These are phyloP conservation scores for Paramarasmius palmivorus DNA, from an alignment of 1,284 basidiomycete species.

Conservation along the genomic window DNA sequence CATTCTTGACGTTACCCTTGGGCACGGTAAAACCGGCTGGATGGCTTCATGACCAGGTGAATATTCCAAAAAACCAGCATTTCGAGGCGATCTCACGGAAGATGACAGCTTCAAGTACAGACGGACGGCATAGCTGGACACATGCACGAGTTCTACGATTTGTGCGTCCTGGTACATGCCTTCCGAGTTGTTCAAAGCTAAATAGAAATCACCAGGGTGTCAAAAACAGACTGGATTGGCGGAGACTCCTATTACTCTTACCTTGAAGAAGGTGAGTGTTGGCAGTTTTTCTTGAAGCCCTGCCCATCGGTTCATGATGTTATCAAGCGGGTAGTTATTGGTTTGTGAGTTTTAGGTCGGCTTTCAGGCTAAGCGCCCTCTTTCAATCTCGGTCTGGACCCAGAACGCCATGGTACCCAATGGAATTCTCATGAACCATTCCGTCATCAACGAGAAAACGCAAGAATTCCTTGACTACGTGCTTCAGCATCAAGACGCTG, in stretches of 20 bases:
- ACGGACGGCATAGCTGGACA: conserved; percentile 55
- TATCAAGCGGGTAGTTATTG: conserved; percentile 56
- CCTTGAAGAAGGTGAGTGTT: conserved; percentile 33
- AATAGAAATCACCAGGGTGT: conserved; percentile 41
- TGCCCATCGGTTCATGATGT: background rate
- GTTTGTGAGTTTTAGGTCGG: conserved; percentile 44
- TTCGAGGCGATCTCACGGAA: background rate
- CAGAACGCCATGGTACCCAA: conserved; percentile 57
- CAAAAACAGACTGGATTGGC: conserved; percentile 55
- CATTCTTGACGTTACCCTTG: conserved; percentile 48
- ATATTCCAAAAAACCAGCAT: conserved; percentile 1
- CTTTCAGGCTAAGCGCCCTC: background rate
- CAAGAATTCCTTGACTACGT: conserved; percentile 54
- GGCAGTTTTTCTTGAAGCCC: background rate
- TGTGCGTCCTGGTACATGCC: conserved; percentile 32
- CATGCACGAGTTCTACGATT: conserved; percentile 57
- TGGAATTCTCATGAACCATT: conserved; percentile 43
- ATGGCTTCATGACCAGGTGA: conserved; percentile 57
- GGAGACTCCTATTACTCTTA: conserved; percentile 52
- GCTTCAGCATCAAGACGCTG: conserved; percentile 50
- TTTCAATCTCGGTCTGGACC: background rate
- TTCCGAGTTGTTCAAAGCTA: background rate
- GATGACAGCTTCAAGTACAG: conserved; percentile 46
- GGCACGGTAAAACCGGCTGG: conserved; percentile 49
- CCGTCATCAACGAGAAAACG: conserved; percentile 47